Evolutionary conservation across 306 rosid species (phyloP).

Genomic region (Dalbergia cochinchinensis): DNA sequence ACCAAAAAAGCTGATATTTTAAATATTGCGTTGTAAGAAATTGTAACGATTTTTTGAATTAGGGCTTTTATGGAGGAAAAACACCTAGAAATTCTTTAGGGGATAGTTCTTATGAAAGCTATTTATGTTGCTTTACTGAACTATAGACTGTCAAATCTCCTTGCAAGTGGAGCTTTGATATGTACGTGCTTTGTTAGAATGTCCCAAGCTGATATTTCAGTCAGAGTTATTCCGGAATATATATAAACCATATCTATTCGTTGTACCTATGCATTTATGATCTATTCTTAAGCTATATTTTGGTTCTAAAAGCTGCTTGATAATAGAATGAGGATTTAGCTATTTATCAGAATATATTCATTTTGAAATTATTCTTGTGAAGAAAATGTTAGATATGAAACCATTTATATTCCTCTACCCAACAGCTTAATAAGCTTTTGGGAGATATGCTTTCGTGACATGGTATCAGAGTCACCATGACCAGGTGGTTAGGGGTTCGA

Average conservation of each 20-base stretch:
- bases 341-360: background rate
- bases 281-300: slow-evolving; percentile 11
- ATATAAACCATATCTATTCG: background rate
- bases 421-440: too few relatives aligned
- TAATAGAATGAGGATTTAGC: background rate
- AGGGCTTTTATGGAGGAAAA: too few relatives aligned
- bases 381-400: too few relatives aligned
- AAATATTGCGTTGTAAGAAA: background rate
- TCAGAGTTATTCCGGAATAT: background rate
- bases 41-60: background rate
- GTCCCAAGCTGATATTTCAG: background rate
- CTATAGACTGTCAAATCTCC: slow-evolving; percentile 1
- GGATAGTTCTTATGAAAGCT: too few relatives aligned
- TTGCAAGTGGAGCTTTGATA: slow-evolving; percentile 17
- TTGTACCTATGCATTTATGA: slow-evolving; percentile 22
- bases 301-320: slow-evolving; percentile 24
- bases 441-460: too few relatives aligned
- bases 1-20: slow-evolving; percentile 21
- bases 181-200: slow-evolving; percentile 11
- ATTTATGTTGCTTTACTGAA: too few relatives aligned
- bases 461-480: too few relatives aligned
- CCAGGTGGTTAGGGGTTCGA: too few relatives aligned
- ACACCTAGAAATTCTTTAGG: too few relatives aligned
- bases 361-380: slow-evolving; percentile 10
- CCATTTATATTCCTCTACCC: too few relatives aligned